Conservation (phyloP, 192 early-diverging fungal genomes). For the Funneliformis geosporum region DNA sequence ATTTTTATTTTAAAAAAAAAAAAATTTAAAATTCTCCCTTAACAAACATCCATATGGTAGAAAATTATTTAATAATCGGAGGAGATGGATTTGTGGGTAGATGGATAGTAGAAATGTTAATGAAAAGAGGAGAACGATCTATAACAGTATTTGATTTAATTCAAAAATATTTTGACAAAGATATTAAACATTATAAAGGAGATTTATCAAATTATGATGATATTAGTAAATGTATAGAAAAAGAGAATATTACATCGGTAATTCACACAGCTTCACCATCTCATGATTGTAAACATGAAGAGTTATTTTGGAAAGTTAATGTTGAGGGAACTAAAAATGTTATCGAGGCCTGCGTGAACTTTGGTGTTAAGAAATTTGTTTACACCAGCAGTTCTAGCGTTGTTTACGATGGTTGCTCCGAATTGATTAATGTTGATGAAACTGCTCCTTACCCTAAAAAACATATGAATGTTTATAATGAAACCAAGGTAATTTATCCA, state of each 20-base stretch:
- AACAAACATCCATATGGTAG: background rate
- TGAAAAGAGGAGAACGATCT: constrained; percentile 54
- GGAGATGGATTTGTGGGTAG: constrained; percentile 89
- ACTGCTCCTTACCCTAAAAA: constrained; percentile 68
- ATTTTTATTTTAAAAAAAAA: too few relatives aligned
- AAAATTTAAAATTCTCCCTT: background rate
- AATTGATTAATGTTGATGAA: constrained; percentile 83
- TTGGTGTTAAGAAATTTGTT: constrained; percentile 71
- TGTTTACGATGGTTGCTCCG: constrained; percentile 70
- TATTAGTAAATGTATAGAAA: constrained; percentile 60
- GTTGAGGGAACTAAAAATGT: constrained; percentile 86
- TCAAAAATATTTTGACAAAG: constrained; percentile 45
- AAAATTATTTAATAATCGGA: constrained; percentile 75
- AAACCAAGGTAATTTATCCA: constrained; percentile 69
- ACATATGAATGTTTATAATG: constrained; percentile 89
- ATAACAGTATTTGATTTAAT: constrained; percentile 86
- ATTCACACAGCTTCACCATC: constrained; percentile 93
- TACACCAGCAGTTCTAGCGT: constrained; percentile 90
- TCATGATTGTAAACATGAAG: constrained; percentile 65
- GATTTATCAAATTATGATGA: constrained; percentile 55
- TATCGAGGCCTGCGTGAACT: constrained; percentile 69
- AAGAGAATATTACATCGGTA: constrained; percentile 58
- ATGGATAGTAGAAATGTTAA: constrained; percentile 73
- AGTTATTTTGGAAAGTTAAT: constrained; percentile 78
- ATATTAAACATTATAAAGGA: constrained; percentile 51